Base-by-base conservation (phyloP, 2,329 filamentous ascomycete genomes). In the Apiospora marii region DNA sequence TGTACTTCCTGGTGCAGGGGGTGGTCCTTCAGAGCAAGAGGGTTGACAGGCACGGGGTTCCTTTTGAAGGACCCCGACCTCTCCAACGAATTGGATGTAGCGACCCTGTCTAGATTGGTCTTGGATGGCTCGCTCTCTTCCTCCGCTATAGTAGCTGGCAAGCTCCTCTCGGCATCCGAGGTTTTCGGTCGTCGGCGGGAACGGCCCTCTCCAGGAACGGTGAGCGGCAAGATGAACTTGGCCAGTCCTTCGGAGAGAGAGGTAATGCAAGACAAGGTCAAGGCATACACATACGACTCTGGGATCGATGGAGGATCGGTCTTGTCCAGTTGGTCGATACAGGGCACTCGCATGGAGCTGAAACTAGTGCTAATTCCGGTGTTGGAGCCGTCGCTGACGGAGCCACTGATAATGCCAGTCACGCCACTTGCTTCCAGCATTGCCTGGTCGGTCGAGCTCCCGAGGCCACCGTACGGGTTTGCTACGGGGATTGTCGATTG, bases 251-350 rank as follows among this genome's bases (percentile, higher is more conserved):
- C 96, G 0, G 96, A 97, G 69, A 99, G 89, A 1, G 92, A 94
- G 64, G 93, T 96, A 73, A 99, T 92, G 79, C 96, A 98, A 2
- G 94, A 93, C 58, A 99, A 84, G 1, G 96, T 93, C 68, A 99
- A 86, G 74, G 93, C 94, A 83, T 98, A 98, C 10, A 98, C 89
- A 78, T 99, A 99, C 0, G 96, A 98, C 74, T 98, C 96, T 0
- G 96, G 96, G 30, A 97, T 89, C 0, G 86, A 78, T 4, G 96
- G 95, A 0, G 96, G 89, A 68, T 98, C 95, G 0, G 91, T 90
- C 81, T 98, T 99, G 83, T 99, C 96, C 27, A 98, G 89, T 75
- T 98, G 94, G 77, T 99, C 96, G 74, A 98, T 94, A 79, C 94
- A 98, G 6, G 95, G 92, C 14, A 95, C 93, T 69, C 94, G 90